These are phyloP conservation scores for Daldinia sp. DNA, from an alignment of 2,329 filamentous ascomycete species.

Conservation along the genomic window DNA sequence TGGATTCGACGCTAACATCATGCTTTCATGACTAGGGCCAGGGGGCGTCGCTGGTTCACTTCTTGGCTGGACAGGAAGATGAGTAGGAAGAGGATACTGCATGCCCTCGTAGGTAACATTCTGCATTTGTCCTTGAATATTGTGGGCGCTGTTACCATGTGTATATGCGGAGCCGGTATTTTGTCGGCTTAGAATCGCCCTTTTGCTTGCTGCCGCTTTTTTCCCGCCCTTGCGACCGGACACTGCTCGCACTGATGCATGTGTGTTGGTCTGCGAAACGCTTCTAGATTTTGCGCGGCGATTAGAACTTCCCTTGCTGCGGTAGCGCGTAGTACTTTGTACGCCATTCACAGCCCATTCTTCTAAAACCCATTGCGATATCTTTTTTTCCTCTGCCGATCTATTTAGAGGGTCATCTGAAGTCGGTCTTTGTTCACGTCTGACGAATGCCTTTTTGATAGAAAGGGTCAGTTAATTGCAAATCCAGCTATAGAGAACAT, in stretches of 20 bases:
- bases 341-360: conserved; percentile 80
- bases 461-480: conserved; percentile 17
- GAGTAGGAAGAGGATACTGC: conserved; percentile 16
- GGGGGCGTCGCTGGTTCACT: conserved; percentile 29
- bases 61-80: conserved; percentile 9
- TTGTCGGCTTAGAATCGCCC: conserved; percentile 29
- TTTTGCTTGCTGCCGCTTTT: conserved; percentile 40
- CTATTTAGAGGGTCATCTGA: conserved; percentile 51
- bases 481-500: conserved; percentile 9
- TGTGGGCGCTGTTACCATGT: conserved; percentile 7
- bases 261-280: conserved; percentile 14
- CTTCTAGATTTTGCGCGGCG: conserved; percentile 34
- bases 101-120: conserved; percentile 14
- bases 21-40: conserved; percentile 22
- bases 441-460: conserved; percentile 55
- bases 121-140: conserved; percentile 25
- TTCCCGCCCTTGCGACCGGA: conserved; percentile 50
- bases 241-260: conserved; percentile 42
- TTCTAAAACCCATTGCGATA: conserved; percentile 81
- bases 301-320: conserved; percentile 66
- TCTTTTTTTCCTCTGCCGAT: conserved; percentile 71
- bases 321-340: conserved; percentile 86
- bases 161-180: conserved; percentile 6
- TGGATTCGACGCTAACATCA: conserved; percentile 30
- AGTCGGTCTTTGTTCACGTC: conserved; percentile 59